Base-by-base conservation (phyloP, 352 stramenopile genomes). In the Globisporangium cederbergense region DNA sequence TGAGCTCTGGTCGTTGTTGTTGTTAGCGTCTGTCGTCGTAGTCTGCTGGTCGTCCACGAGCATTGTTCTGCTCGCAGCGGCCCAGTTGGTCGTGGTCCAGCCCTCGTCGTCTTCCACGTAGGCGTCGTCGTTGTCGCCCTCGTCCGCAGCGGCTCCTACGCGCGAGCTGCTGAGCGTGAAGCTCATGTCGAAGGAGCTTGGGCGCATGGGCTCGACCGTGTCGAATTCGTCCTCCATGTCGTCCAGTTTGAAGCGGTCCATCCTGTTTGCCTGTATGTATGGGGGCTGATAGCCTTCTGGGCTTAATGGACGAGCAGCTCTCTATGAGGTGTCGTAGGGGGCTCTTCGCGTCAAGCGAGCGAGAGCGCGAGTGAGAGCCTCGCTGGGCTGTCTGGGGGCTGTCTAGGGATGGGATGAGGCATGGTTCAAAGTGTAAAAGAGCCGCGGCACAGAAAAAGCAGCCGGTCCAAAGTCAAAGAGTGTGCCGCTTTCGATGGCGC, bases 171-270 rank as follows among this genome's bases (percentile, higher is more conserved):
- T 79, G 9, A 92, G 81, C 36, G 81, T 91, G 73, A 93, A 93
- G 66, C 82, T 91, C 81, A 91, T 89, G 78, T 95, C 85, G 68
- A 95, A 95, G 34, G 85, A 94, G 66, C 87, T 93, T n/a, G 87
- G 76, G 4, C 87, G 87, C 75, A 93, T 88, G 53, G 87, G 87
- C 75, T 93, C 87, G 14, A 95, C 81, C 2, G 75, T 85, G 70
- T 95, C 87, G 51, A 85, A 91, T 58, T 88, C 77, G 56, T 89
- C 78, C 60, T 92, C 83, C 62, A 93, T 81, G 62, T 89, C 83
- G 43, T 93, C 81, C 11, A 91, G 66, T 54, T 79, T 73, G 74
- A 95, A 95, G 53, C 87, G 87, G 65, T 95, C 87, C 87, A 95
- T 95, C n/a, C 5, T 58, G 40, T 20, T 7, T 45, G 16, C n/a